Evolutionary conservation across 768 basidiomycete genomes (phyloP).

Genomic region (Mycena leptocephala): DNA sequence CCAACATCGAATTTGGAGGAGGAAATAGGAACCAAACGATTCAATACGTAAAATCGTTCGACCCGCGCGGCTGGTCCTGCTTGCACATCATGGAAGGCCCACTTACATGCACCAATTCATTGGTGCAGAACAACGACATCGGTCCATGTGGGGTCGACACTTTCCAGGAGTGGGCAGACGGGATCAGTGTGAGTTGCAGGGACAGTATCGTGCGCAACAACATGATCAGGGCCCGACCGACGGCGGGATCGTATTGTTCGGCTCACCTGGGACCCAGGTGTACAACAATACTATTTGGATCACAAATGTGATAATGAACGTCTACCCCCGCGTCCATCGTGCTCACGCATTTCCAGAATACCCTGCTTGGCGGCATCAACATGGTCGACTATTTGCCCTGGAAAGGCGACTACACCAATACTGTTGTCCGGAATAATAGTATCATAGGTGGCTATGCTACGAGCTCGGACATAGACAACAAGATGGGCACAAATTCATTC

Average conservation of each 20-base stretch:
- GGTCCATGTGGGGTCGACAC: conserved; percentile 80
- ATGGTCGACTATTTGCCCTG: conserved; percentile 83
- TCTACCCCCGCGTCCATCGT: background rate
- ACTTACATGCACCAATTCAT: conserved; percentile 73
- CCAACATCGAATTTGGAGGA: conserved; percentile 91
- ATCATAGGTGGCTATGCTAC: conserved; percentile 82
- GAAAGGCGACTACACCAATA: conserved; percentile 75
- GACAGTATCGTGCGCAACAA: conserved; percentile 78
- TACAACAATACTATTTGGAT: conserved; percentile 87
- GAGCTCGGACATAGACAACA: conserved; percentile 54
- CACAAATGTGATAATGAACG: conserved; percentile 59
- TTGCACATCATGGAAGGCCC: conserved; percentile 84
- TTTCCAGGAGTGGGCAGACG: conserved; percentile 87
- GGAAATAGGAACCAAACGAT: conserved; percentile 79
- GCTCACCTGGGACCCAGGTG: conserved; percentile 79
- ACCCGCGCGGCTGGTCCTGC: conserved; percentile 89
- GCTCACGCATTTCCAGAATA: conserved; percentile 61
- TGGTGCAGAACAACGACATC: conserved; percentile 87
- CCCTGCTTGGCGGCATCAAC: conserved; percentile 84
- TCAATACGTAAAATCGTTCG: conserved; percentile 82
- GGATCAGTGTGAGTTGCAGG: conserved; percentile 81
- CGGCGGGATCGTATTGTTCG: conserved; percentile 87
- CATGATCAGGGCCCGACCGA: conserved; percentile 81
- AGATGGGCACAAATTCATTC: conserved; percentile 69
- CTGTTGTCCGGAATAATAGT: conserved; percentile 76